Conservation (phyloP, 306 rosid species). For the Clitoria ternatea region DNA sequence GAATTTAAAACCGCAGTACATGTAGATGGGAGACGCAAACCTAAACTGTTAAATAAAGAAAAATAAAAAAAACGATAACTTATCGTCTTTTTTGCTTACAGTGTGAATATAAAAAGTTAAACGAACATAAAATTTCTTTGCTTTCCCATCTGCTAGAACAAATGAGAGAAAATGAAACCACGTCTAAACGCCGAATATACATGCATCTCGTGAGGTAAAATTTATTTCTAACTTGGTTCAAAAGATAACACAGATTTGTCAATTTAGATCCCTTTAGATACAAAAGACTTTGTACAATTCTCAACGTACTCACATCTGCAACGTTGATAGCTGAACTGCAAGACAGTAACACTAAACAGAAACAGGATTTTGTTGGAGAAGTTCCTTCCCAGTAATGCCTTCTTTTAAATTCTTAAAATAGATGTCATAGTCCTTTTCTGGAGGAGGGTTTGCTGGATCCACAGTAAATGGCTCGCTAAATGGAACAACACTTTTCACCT, state of each 20-base stretch:
- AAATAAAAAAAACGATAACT: not conserved
- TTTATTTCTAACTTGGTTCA: conserved; percentile 14
- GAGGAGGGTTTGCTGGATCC: conserved; percentile 83
- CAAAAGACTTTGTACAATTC: conserved; percentile 12
- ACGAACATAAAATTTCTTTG: not conserved
- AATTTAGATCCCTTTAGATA: not conserved
- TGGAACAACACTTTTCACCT: conserved; percentile 88
- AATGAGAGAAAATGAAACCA: not conserved
- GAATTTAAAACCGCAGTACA: no score
- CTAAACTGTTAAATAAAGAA: not conserved
- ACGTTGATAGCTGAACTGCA: conserved; percentile 16
- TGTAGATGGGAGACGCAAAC: not conserved
- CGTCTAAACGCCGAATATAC: conserved; percentile 14
- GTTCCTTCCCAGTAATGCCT: conserved; percentile 84
- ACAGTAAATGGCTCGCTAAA: conserved; percentile 79
- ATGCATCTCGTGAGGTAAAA: conserved; percentile 9
- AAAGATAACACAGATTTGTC: not conserved
- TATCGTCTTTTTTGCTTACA: not conserved
- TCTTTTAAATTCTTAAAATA: conserved; percentile 70
- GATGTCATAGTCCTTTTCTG: conserved; percentile 67
- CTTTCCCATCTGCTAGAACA: conserved; percentile 10
- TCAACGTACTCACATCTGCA: not conserved
- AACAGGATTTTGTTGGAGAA: conserved; percentile 49
- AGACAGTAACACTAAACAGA: conserved; percentile 41
- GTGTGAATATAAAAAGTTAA: not conserved